Percentiles rank a stretch among this genome's conserved stretches.
Conservation (phyloP, 2,329 filamentous ascomycete genomes). For the Thermoascus crustaceus region DNA sequence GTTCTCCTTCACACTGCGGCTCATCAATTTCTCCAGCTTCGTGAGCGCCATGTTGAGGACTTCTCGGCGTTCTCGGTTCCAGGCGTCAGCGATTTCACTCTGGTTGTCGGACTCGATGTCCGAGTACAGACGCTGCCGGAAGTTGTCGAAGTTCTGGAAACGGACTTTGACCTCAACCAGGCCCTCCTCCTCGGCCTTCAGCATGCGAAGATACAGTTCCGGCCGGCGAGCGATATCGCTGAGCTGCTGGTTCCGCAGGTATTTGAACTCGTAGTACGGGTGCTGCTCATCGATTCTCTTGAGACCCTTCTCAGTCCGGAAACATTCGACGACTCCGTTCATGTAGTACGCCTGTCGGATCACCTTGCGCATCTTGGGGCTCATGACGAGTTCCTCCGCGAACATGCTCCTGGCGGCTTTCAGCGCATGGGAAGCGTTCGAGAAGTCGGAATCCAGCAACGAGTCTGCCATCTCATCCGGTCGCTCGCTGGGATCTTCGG, state of each 20-base stretch:
- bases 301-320: conserved; percentile 86
- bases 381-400: conserved; percentile 80
- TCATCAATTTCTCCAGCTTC: conserved; percentile 75
- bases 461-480: conserved; percentile 83
- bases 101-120: conserved; percentile 93
- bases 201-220: conserved; percentile 91
- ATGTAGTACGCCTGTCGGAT: conserved; percentile 77
- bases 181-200: conserved; percentile 91
- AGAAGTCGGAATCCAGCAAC: conserved; percentile 63
- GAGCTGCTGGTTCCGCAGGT: conserved; percentile 82
- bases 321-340: conserved; percentile 75
- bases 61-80: conserved; percentile 82
- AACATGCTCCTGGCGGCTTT: conserved; percentile 78
- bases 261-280: conserved; percentile 97
- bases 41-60: conserved; percentile 72
- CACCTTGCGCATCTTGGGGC: conserved; percentile 80
- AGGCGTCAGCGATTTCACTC: conserved; percentile 87
- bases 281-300: conserved; percentile 91
- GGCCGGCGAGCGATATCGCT: conserved; percentile 71
- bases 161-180: conserved; percentile 76
- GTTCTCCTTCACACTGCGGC: conserved; percentile 88
- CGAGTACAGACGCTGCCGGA: conserved; percentile 66
- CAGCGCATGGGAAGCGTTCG: conserved; percentile 66
- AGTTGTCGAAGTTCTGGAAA: conserved; percentile 66
- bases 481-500: conserved; percentile 71